Percentiles rank a stretch among this genome's conserved stretches.
Conservation (phyloP, 148 eudicot genomes). For the Oxyria digyna region DNA sequence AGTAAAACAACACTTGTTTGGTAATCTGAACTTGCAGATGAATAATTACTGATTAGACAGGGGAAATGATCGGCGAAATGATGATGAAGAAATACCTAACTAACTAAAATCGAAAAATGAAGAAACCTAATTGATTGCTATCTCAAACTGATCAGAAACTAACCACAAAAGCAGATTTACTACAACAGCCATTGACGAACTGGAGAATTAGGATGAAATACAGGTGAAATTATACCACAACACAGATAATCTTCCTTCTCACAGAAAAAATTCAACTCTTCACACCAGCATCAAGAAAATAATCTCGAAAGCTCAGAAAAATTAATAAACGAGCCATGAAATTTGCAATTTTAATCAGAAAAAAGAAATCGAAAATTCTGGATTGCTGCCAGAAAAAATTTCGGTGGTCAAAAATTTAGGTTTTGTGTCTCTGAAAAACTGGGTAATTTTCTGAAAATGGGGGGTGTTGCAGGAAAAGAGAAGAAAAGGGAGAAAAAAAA, state of each 20-base stretch:
- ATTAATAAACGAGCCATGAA: background rate
- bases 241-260: slow-evolving; percentile 11
- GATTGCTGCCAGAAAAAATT: slow-evolving; percentile 20
- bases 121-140: slow-evolving; percentile 2
- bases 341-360: slow-evolving; percentile 11
- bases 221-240: slow-evolving; percentile 11
- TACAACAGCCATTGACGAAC: background rate
- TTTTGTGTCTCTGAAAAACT: slow-evolving; percentile 26
- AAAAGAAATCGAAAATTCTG: slow-evolving; percentile 10
- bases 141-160: background rate
- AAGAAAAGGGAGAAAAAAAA: slow-evolving; percentile 31
- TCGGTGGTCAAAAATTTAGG: slow-evolving; percentile 16
- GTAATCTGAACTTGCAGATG: background rate
- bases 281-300: slow-evolving; percentile 16
- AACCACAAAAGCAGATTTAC: slow-evolving; percentile 16
- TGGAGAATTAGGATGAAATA: background rate
- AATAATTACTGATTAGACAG: background rate
- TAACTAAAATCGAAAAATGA: background rate
- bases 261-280: background rate
- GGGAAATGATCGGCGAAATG: background rate
- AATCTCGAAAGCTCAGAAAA: background rate
- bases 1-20: background rate
- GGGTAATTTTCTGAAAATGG: slow-evolving; percentile 46
- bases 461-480: slow-evolving; percentile 39
- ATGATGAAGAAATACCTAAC: slow-evolving; percentile 8